Evolutionary conservation across 73 alveolate species (phyloP).

Genomic region (Paramecium caudatum): DNA sequence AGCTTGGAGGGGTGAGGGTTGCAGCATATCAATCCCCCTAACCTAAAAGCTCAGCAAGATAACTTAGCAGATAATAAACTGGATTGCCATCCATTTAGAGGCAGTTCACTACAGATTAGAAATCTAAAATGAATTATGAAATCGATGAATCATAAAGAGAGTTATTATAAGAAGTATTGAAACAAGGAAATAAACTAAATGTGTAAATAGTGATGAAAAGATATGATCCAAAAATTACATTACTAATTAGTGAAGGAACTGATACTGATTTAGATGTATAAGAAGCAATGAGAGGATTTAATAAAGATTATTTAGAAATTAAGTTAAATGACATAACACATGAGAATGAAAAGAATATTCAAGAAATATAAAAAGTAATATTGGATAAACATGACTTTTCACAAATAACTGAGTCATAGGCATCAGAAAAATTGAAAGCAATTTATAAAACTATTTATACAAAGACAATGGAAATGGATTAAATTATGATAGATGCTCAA

Average conservation of each 20-base stretch:
- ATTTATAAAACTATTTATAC: background rate
- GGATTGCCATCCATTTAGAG: slow-evolving; percentile 6
- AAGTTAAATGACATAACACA: background rate
- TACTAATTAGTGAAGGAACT: slow-evolving; percentile 9
- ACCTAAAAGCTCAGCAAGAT: background rate
- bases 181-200: slow-evolving; percentile 33
- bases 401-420: background rate
- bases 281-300: slow-evolving; percentile 45
- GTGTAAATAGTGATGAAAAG: slow-evolving; percentile 66
- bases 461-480: slow-evolving; percentile 29
- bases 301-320: slow-evolving; percentile 10
- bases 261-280: slow-evolving; percentile 40
- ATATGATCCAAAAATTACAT: slow-evolving; percentile 64
- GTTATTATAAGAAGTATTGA: slow-evolving; percentile 28
- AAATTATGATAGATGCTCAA: background rate
- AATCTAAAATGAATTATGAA: slow-evolving; percentile 17
- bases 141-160: slow-evolving; percentile 28
- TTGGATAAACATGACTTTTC: background rate
- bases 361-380: slow-evolving; percentile 5
- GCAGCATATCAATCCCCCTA: slow-evolving; percentile 14
- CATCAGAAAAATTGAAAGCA: slow-evolving; percentile 25
- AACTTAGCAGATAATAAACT: slow-evolving; percentile 18
- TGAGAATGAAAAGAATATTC: background rate
- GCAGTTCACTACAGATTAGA: background rate
- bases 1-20: slow-evolving; percentile 57